phyloP scores from a whole-genome alignment of 2,329 filamentous ascomycete genomes.

The Rachicladosporium sp. region DNA sequence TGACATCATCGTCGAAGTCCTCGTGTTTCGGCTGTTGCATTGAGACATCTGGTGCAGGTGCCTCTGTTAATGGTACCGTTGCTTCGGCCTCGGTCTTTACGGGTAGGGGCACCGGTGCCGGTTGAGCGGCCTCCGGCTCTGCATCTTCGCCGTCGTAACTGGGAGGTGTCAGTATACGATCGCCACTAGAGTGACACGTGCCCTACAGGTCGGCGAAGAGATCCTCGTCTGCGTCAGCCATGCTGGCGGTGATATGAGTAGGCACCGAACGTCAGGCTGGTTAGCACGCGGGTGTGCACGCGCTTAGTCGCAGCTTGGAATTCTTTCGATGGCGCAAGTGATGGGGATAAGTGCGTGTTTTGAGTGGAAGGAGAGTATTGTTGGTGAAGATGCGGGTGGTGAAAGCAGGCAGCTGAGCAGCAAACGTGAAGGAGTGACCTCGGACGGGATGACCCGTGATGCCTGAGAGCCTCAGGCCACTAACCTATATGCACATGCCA shows the following conservation, averaged over 20 bases:
- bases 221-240: constrained; percentile 85
- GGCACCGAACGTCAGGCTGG: neutral
- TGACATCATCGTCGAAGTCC: constrained; percentile 29
- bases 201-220: constrained; percentile 88
- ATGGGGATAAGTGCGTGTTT: too few species aligned
- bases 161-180: constrained; percentile 5
- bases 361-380: too few species aligned
- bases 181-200: constrained; percentile 1
- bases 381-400: too few species aligned
- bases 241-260: constrained; percentile 28
- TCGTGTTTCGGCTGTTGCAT: constrained; percentile 10
- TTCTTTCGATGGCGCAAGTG: too few species aligned
- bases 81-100: constrained; percentile 4
- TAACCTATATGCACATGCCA: too few species aligned
- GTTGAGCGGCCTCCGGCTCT: constrained; percentile 27
- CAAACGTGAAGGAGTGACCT: too few species aligned
- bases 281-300: too few species aligned
- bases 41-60: constrained; percentile 2
- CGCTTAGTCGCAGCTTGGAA: too few species aligned
- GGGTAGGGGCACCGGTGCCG: constrained; percentile 1
- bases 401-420: too few species aligned
- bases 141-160: constrained; percentile 48
- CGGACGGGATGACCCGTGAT: too few species aligned
- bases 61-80: constrained; percentile 8
- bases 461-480: too few species aligned